phyloP scores from a whole-genome alignment of 352 stramenopile genomes.

The Pythium brachiatum region DNA sequence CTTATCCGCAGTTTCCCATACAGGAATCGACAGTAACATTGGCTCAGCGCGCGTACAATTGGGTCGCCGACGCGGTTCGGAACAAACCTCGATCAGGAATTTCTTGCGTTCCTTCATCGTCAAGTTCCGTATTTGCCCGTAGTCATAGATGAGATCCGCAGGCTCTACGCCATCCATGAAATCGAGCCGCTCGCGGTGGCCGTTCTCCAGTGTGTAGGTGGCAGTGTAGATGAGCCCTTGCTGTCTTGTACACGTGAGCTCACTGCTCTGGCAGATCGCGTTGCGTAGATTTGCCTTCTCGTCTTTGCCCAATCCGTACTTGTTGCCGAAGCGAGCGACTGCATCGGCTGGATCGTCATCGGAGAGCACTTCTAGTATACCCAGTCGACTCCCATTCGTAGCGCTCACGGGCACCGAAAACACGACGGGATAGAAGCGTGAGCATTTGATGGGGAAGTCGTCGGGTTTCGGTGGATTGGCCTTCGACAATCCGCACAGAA shows the following conservation, averaged over 20 bases:
- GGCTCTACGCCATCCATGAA: slow-evolving; percentile 77
- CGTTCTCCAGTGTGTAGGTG: slow-evolving; percentile 54
- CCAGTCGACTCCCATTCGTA: slow-evolving; percentile 59
- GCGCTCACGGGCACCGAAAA: slow-evolving; percentile 56
- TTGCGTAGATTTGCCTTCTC: slow-evolving; percentile 58
- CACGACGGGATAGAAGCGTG: slow-evolving; percentile 56
- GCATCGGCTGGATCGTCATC: slow-evolving; percentile 73
- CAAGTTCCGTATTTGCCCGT: slow-evolving; percentile 65
- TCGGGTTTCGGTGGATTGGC: slow-evolving; percentile 11
- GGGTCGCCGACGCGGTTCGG: slow-evolving; percentile 48
- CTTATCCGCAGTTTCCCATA: slow-evolving; percentile 68
- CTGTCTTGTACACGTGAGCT: slow-evolving; percentile 48
- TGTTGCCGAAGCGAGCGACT: slow-evolving; percentile 71
- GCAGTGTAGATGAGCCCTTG: slow-evolving; percentile 62
- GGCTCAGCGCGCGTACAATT: slow-evolving; percentile 80
- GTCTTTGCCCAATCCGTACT: slow-evolving; percentile 48
- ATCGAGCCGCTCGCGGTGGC: slow-evolving; percentile 46
- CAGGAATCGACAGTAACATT: slow-evolving; percentile 68
- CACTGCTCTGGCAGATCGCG: slow-evolving; percentile 52
- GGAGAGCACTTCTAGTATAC: slow-evolving; percentile 53
- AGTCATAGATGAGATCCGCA: slow-evolving; percentile 76
- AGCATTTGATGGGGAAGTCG: slow-evolving; percentile 37
- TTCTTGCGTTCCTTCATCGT: slow-evolving; percentile 62
- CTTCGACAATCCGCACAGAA: slow-evolving; percentile 39
- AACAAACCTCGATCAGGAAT: slow-evolving; percentile 70